Evolutionary conservation across 2,329 filamentous ascomycete species (phyloP).

Genomic region (Cladophialophora immunda): DNA sequence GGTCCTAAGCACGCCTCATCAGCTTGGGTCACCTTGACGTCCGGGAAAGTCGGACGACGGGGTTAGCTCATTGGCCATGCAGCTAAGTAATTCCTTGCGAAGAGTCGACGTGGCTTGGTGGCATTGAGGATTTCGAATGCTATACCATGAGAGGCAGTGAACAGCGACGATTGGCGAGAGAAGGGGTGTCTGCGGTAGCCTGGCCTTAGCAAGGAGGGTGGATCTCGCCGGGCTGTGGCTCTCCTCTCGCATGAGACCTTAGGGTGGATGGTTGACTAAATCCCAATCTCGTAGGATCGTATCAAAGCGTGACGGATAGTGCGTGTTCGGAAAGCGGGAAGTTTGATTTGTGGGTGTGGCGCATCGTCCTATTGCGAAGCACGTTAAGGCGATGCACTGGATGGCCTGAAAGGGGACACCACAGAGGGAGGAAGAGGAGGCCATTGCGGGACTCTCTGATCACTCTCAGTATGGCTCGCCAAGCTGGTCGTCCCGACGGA

Average conservation of each 20-base stretch:
- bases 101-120: neutral
- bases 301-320: neutral
- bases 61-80: neutral
- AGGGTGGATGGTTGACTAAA: neutral
- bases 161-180: neutral
- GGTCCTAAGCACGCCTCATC: neutral
- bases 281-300: neutral
- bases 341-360: constrained; percentile 1
- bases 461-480: neutral
- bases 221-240: neutral
- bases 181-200: neutral
- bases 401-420: neutral
- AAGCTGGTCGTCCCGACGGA: neutral
- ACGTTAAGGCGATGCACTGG: neutral
- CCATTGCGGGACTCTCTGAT: neutral
- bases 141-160: neutral
- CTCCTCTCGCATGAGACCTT: neutral
- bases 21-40: neutral
- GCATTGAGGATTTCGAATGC: neutral
- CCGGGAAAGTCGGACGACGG: neutral
- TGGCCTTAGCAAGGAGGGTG: neutral
- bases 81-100: neutral
- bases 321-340: neutral
- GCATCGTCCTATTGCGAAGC: neutral
- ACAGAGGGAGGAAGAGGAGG: neutral